These are phyloP conservation scores for Talaromyces nanjingensis DNA, from an alignment of 495 filamentous ascomycete genomes.

Conservation along the genomic window DNA sequence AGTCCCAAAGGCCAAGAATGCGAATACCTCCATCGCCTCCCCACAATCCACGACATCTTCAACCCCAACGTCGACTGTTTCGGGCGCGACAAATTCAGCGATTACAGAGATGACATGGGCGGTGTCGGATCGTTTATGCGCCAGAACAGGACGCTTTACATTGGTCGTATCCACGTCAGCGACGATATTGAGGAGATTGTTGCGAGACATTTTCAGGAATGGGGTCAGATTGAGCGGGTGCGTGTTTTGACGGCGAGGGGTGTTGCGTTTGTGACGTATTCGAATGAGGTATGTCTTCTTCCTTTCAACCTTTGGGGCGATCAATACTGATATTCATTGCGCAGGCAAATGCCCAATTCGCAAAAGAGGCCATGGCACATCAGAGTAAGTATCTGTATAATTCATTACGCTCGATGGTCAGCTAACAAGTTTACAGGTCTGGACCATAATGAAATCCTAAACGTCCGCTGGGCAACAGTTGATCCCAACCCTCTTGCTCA, in stretches of 20 bases:
- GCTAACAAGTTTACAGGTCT: conserved; percentile 27
- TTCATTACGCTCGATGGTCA: not conserved
- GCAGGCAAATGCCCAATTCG: conserved; percentile 81
- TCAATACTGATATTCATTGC: no score
- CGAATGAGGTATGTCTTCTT: conserved; percentile 48
- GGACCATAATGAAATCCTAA: conserved; percentile 86
- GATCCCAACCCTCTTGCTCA: conserved; percentile 96
- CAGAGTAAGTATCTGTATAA: conserved; percentile 38
- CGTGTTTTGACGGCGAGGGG: conserved; percentile 87
- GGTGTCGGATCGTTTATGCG: conserved; percentile 87
- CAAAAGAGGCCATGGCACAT: conserved; percentile 85
- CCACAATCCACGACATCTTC: conserved; percentile 74
- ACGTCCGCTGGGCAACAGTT: conserved; percentile 93
- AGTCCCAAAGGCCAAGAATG: conserved; percentile 87
- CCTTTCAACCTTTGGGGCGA: no score
- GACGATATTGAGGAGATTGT: conserved; percentile 98
- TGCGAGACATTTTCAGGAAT: conserved; percentile 86
- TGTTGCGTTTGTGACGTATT: conserved; percentile 87
- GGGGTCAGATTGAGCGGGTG: conserved; percentile 83
- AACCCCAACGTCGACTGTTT: conserved; percentile 91
- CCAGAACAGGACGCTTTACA: conserved; percentile 86
- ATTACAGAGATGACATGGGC: conserved; percentile 95
- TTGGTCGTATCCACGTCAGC: conserved; percentile 90
- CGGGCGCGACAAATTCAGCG: conserved; percentile 76
- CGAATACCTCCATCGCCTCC: conserved; percentile 88